phyloP scores from a whole-genome alignment of 345 rosid species.

The Aquilaria yunnanensis region DNA sequence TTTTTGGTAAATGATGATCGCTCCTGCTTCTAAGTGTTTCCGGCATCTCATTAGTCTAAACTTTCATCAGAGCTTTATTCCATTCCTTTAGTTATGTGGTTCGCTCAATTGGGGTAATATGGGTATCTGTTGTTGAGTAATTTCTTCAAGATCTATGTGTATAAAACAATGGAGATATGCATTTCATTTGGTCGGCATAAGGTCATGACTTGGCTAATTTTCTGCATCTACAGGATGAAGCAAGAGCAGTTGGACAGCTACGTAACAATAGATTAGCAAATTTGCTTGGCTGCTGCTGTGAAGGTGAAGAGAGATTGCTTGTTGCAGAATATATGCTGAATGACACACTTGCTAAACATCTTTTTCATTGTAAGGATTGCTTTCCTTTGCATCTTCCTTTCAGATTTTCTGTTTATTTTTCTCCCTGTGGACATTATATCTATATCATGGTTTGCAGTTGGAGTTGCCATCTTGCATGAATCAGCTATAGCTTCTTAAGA shows the following conservation, averaged over 20 bases:
- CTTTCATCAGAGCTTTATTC: background rate
- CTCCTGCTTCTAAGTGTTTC: background rate
- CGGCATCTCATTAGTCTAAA: background rate
- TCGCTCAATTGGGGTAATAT: too few relatives aligned
- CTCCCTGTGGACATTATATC: background rate
- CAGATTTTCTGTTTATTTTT: background rate
- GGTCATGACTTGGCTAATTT: slow-evolving; percentile 6
- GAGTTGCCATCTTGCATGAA: background rate
- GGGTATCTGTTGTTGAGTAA: background rate
- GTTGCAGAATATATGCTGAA: slow-evolving; percentile 87
- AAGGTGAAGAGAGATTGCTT: slow-evolving; percentile 82
- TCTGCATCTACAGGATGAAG: slow-evolving; percentile 63
- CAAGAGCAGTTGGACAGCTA: slow-evolving; percentile 80
- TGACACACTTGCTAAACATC: slow-evolving; percentile 93
- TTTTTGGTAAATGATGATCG: slow-evolving; percentile 41
- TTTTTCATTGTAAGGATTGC: slow-evolving; percentile 64
- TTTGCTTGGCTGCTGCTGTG: slow-evolving; percentile 86
- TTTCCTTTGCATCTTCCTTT: background rate
- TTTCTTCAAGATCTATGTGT: background rate
- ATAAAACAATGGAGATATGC: background rate
- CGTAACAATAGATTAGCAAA: slow-evolving; percentile 73
- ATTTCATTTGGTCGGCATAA: background rate
- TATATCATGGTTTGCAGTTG: background rate
- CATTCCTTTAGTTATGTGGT: too few relatives aligned
- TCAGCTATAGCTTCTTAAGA: background rate